phyloP scores from a whole-genome alignment of 257 asterid genomes.

The Schizonepeta tenuifolia region DNA sequence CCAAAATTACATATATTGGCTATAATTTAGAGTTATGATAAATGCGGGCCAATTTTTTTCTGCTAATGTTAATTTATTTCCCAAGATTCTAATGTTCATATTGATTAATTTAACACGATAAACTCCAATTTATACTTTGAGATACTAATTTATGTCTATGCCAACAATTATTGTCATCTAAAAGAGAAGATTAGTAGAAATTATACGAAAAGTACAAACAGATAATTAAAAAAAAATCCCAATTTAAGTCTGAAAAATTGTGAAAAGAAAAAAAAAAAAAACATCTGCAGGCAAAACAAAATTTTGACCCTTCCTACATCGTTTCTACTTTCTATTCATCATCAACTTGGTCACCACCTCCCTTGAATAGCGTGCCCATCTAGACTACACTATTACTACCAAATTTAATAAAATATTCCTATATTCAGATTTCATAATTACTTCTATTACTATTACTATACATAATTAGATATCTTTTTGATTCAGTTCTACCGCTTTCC shows the following conservation, averaged over 20 bases:
- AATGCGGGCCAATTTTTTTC: too few relatives aligned
- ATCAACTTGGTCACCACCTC: slow-evolving; percentile 32
- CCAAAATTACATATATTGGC: too few relatives aligned
- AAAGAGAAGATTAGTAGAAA: too few relatives aligned
- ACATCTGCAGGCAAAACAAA: slow-evolving; percentile 27
- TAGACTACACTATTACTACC: not conserved
- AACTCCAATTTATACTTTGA: too few relatives aligned
- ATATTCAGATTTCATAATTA: not conserved
- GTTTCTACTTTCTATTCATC: not conserved
- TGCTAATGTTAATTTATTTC: too few relatives aligned
- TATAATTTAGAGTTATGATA: too few relatives aligned
- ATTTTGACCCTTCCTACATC: slow-evolving; percentile 41
- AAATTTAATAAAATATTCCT: not conserved
- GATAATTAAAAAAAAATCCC: not conserved
- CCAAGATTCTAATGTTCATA: too few relatives aligned
- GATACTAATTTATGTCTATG: too few relatives aligned
- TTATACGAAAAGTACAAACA: not conserved
- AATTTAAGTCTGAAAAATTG: not conserved
- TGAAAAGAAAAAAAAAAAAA: too few relatives aligned
- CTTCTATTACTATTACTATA: too few relatives aligned
- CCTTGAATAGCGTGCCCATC: slow-evolving; percentile 57
- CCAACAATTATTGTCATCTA: too few relatives aligned
- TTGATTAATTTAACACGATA: too few relatives aligned
- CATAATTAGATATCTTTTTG: not conserved
- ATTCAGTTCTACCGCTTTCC: slow-evolving; percentile 5